phyloP scores from a whole-genome alignment of 2,329 filamentous ascomycete genomes.

The Exophiala dermatitidis region DNA sequence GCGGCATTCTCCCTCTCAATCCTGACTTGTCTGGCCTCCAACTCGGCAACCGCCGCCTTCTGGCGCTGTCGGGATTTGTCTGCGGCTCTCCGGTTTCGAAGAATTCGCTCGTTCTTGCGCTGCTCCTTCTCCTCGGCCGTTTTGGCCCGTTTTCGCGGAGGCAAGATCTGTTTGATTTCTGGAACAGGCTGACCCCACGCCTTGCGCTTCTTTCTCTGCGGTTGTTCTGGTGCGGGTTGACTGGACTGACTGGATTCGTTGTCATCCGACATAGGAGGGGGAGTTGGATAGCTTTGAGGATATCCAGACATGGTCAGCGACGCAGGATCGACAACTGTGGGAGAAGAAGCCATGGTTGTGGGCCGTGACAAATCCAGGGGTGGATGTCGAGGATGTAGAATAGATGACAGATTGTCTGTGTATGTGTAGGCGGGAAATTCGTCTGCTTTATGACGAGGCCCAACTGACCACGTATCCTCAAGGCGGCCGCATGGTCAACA shows the following conservation, averaged over 20 bases:
- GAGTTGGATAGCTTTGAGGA: constrained; percentile 19
- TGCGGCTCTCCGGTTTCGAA: constrained; percentile 89
- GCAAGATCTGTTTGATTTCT: constrained; percentile 62
- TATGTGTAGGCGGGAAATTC: constrained; percentile 8
- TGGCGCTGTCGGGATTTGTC: constrained; percentile 96
- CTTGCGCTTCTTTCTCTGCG: constrained; percentile 73
- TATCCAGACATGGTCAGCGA: constrained; percentile 13
- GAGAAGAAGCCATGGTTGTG: constrained; percentile 15
- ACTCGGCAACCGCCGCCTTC: constrained; percentile 76
- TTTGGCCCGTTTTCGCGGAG: constrained; percentile 81
- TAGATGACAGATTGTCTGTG: constrained; percentile 7
- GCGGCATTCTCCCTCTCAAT: constrained; percentile 67
- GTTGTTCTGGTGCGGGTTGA: constrained; percentile 14
- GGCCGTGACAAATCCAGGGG: neutral
- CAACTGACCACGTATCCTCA: constrained; percentile 26
- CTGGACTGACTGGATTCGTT: constrained; percentile 14
- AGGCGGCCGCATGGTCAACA: constrained; percentile 20
- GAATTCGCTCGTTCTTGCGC: constrained; percentile 90
- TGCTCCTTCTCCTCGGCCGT: constrained; percentile 99
- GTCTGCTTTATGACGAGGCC: constrained; percentile 8
- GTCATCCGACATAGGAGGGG: constrained; percentile 18
- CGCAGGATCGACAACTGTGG: constrained; percentile 18
- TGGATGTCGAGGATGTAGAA: neutral
- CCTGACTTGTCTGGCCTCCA: constrained; percentile 57
- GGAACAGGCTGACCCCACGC: constrained; percentile 98